Conservation (phyloP, 495 filamentous ascomycete species). For the Penicillium steckii region DNA sequence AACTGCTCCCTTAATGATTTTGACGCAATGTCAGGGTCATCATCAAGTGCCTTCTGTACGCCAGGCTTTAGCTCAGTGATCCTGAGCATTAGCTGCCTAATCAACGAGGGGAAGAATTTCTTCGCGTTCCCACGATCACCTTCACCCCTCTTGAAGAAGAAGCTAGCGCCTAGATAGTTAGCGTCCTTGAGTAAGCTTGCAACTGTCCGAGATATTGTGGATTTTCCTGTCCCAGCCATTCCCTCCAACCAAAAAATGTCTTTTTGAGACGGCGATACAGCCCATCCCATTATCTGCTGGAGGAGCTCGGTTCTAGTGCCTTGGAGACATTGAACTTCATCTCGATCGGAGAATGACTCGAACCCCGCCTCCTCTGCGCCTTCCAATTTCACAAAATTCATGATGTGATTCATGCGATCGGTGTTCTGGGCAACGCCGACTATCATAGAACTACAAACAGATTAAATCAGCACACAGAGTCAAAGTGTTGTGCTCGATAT, state of each 20-base stretch:
- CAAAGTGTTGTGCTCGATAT: constrained; percentile 9
- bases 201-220: constrained; percentile 37
- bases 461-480: constrained; percentile 13
- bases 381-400: constrained; percentile 15
- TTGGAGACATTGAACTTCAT: constrained; percentile 27
- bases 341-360: constrained; percentile 22
- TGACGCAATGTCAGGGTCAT: constrained; percentile 30
- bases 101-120: constrained; percentile 46
- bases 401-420: constrained; percentile 7
- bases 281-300: constrained; percentile 31
- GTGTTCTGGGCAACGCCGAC: constrained; percentile 9
- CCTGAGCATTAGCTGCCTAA: constrained; percentile 34
- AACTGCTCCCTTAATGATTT: constrained; percentile 48
- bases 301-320: constrained; percentile 36
- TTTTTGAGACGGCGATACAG: constrained; percentile 4
- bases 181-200: constrained; percentile 12
- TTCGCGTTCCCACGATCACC: constrained; percentile 38
- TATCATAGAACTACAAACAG: constrained; percentile 19
- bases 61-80: constrained; percentile 22
- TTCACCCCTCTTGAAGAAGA: constrained; percentile 54
- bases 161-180: constrained; percentile 34
- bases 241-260: constrained; percentile 46
- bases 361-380: constrained; percentile 18
- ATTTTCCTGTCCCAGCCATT: constrained; percentile 46
- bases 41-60: constrained; percentile 37